phyloP scores from a whole-genome alignment of 2,329 filamentous ascomycete species.

The Cladosporium sp. region DNA sequence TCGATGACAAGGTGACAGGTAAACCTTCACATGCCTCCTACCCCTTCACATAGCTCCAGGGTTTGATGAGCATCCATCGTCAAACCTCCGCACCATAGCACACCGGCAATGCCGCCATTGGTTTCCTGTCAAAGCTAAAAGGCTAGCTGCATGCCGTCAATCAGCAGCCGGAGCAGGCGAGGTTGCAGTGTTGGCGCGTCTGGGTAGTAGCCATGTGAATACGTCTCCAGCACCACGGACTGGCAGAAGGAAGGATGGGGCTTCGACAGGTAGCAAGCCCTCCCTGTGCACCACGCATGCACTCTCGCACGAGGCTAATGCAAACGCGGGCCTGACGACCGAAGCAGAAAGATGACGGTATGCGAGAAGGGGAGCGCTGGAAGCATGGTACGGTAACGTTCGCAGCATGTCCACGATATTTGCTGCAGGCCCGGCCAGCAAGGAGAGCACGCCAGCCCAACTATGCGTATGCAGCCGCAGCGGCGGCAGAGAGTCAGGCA shows the following conservation, averaged over 20 bases:
- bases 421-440: slow-evolving; percentile 1
- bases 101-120: slow-evolving; percentile 30
- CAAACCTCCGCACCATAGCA: slow-evolving; percentile 15
- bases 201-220: slow-evolving; percentile 3
- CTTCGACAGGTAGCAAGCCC: neutral
- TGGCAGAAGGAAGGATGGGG: slow-evolving; percentile 8
- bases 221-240: neutral
- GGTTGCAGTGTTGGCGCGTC: slow-evolving; percentile 1
- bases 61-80: slow-evolving; percentile 10
- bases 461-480: slow-evolving; percentile 10
- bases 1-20: slow-evolving; percentile 28
- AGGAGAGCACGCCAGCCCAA: slow-evolving; percentile 12
- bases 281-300: slow-evolving; percentile 7
- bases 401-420: slow-evolving; percentile 5
- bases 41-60: slow-evolving; percentile 14
- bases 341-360: slow-evolving; percentile 2
- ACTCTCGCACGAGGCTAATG: slow-evolving; percentile 9
- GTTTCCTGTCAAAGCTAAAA: slow-evolving; percentile 33
- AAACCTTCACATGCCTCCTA: slow-evolving; percentile 23
- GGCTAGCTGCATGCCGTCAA: slow-evolving; percentile 33
- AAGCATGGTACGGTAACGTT: slow-evolving; percentile 4
- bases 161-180: slow-evolving; percentile 11
- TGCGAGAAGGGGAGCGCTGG: neutral
- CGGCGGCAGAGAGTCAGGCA: slow-evolving; percentile 5
- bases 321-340: slow-evolving; percentile 1